Evolutionary conservation across 2,329 filamentous ascomycete genomes (phyloP), one percentile per base, ranked within the genome.

Genomic region (Apiospora kogelbergensis): DNA sequence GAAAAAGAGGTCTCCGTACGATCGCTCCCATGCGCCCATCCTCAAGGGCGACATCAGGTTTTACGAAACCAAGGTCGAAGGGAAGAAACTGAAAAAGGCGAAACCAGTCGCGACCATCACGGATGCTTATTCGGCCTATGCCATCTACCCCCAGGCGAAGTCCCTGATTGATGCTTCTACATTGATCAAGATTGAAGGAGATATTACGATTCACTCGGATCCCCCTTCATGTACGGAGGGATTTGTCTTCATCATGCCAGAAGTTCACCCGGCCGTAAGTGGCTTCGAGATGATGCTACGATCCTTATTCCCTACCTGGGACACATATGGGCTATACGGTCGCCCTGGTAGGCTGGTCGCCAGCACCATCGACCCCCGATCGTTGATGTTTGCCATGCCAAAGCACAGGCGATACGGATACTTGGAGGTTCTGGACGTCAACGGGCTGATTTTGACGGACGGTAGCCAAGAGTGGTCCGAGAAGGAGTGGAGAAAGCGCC

Each of bases 331-430:
- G 46, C 84, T 99, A 1, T 99, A 99, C 75, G 96, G 96, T 37
- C 91, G 96, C 26, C 96, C 96, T 0, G 92, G 89, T 37, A 90
- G 93, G 71, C 85, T 99, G 60, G 90, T 97, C 42, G 94, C 96
- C 2, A 97, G 97, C 77, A 91, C 93, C 0, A 87, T 95, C 60
- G 95, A 98, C 80, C 85, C 93, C 4, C 89, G 94, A 63, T 97
- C 96, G 68, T 85, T 99, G 72, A 99, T 99, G 96, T 99, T 98
- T 79, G 96, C 95, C 6, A 97, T 99, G 91, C 95, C 96, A 0
- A 93, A 93, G 74, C 90, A 96, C 74, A 90, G 91, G 67, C 88
- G 93, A 72, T 97, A 97, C 76, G 95, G 95, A 0, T 98, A 98
- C 76, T 82, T 99, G 33, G 96, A 98, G 76, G 90, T 94, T 44